Evolutionary conservation across 306 rosid species (phyloP).

Genomic region (Fagus crenata): DNA sequence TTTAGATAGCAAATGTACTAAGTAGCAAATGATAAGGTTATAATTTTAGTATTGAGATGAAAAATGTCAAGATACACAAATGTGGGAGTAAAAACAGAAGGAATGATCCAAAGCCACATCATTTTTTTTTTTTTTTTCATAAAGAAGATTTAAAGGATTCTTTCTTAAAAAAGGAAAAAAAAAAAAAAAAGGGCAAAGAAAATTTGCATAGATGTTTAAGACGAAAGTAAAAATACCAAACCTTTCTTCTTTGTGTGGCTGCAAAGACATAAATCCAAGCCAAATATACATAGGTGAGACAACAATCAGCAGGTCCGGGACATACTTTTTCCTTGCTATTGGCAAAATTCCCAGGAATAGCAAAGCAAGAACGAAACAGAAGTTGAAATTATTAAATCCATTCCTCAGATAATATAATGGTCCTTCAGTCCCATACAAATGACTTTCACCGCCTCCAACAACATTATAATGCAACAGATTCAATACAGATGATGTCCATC

Average conservation of each 20-base stretch:
- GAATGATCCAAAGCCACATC: background rate
- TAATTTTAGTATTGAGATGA: background rate
- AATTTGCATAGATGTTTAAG: constrained; percentile 17
- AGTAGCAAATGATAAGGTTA: background rate
- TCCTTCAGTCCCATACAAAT: constrained; percentile 91
- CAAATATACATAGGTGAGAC: constrained; percentile 86
- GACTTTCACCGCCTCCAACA: constrained; percentile 96
- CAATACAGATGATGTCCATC: constrained; percentile 90
- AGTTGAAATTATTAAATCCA: constrained; percentile 92
- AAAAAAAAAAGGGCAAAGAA: background rate
- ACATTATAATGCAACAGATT: constrained; percentile 81
- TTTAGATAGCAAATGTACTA: background rate
- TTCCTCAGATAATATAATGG: constrained; percentile 78
- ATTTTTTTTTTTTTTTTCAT: background rate
- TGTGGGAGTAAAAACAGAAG: background rate
- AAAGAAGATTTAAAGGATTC: background rate
- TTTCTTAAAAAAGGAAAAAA: constrained; percentile 13
- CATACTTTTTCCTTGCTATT: constrained; percentile 72
- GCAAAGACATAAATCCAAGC: constrained; percentile 95
- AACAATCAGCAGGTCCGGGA: constrained; percentile 74
- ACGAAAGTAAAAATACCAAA: constrained; percentile 25
- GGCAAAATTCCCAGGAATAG: constrained; percentile 71
- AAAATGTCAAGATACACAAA: background rate
- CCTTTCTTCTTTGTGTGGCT: constrained; percentile 99
- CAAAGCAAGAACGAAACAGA: constrained; percentile 81